phyloP scores from a whole-genome alignment of 805 yeast species.

The Kuraishia floccosa region DNA sequence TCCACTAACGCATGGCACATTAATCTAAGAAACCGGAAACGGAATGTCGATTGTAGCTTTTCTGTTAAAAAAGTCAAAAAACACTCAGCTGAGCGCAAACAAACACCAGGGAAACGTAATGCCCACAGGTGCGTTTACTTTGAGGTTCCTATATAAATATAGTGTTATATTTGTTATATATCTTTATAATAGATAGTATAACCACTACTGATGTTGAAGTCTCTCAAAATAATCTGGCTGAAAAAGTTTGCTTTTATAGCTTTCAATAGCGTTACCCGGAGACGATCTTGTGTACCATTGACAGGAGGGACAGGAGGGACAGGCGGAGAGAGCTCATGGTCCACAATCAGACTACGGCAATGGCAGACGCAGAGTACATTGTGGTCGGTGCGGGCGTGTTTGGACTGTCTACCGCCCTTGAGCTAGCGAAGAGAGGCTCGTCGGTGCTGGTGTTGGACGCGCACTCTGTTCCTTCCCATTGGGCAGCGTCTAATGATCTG shows the following conservation, averaged over 20 bases:
- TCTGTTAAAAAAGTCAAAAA: slow-evolving; percentile 65
- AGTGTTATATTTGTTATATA: slow-evolving; percentile 42
- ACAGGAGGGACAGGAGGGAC: too few species aligned
- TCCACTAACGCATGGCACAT: slow-evolving; percentile 24
- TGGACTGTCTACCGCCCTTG: slow-evolving; percentile 20
- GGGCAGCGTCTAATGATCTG: slow-evolving; percentile 20
- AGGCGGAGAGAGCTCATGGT: too few species aligned
- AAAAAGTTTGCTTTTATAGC: too few species aligned
- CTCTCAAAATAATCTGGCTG: too few species aligned
- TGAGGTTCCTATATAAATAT: slow-evolving; percentile 32
- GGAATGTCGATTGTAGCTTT: slow-evolving; percentile 62
- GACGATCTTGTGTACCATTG: too few species aligned
- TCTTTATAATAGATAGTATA: slow-evolving; percentile 59
- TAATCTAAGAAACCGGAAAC: slow-evolving; percentile 68
- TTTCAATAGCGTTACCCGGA: too few species aligned
- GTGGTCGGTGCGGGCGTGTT: slow-evolving; percentile 22
- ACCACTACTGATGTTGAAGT: slow-evolving; percentile 78
- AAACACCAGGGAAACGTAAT: slow-evolving; percentile 27
- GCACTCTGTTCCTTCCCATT: slow-evolving; percentile 17
- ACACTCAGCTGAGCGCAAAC: slow-evolving; percentile 51
- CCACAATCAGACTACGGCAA: too few species aligned
- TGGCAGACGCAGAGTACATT: slow-evolving; percentile 1
- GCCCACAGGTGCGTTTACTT: slow-evolving; percentile 26
- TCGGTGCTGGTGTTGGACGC: slow-evolving; percentile 13
- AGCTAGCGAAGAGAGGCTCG: slow-evolving; percentile 9